These are phyloP conservation scores for Athelia psychrophila DNA, from an alignment of 1,284 basidiomycete species.

Conservation along the genomic window DNA sequence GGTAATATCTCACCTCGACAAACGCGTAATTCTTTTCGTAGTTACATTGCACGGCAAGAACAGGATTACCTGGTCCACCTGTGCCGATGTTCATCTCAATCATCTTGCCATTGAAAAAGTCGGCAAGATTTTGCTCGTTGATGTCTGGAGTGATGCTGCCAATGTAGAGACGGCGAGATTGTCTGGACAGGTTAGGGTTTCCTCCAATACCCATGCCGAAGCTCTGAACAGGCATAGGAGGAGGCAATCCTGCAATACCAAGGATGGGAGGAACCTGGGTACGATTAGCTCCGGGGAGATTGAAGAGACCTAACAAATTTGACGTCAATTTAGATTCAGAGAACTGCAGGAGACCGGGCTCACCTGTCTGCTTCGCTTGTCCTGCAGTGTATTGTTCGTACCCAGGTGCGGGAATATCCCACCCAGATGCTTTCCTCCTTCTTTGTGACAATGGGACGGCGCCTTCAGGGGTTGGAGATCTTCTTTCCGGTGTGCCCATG, in stretches of 20 bases:
- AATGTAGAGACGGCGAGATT: slow-evolving; percentile 93
- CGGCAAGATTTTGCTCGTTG: slow-evolving; percentile 85
- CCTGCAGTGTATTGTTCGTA: slow-evolving; percentile 94
- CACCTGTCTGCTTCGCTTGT: slow-evolving; percentile 96
- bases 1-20: slow-evolving; percentile 67
- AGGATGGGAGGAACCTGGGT: slow-evolving; percentile 83
- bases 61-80: slow-evolving; percentile 85
- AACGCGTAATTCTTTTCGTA: slow-evolving; percentile 98
- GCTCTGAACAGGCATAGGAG: slow-evolving; percentile 78
- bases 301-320: slow-evolving; percentile 71
- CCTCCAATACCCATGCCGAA: slow-evolving; percentile 83
- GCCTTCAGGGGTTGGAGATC: slow-evolving; percentile 91
- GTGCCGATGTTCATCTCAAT: slow-evolving; percentile 84
- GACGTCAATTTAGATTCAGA: slow-evolving; percentile 8
- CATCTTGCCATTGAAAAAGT: slow-evolving; percentile 97
- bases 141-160: slow-evolving; percentile 92
- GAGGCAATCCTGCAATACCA: slow-evolving; percentile 73
- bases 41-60: slow-evolving; percentile 92
- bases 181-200: slow-evolving; percentile 84
- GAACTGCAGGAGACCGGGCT: slow-evolving; percentile 16
- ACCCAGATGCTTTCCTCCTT: slow-evolving; percentile 84
- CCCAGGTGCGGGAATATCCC: slow-evolving; percentile 94
- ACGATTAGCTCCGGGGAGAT: slow-evolving; percentile 87
- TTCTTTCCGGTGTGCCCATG: slow-evolving; percentile 67
- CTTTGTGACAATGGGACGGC: slow-evolving; percentile 83